phyloP scores from a whole-genome alignment of 2,329 filamentous ascomycete genomes.

The Arthrocladium fulminans region DNA sequence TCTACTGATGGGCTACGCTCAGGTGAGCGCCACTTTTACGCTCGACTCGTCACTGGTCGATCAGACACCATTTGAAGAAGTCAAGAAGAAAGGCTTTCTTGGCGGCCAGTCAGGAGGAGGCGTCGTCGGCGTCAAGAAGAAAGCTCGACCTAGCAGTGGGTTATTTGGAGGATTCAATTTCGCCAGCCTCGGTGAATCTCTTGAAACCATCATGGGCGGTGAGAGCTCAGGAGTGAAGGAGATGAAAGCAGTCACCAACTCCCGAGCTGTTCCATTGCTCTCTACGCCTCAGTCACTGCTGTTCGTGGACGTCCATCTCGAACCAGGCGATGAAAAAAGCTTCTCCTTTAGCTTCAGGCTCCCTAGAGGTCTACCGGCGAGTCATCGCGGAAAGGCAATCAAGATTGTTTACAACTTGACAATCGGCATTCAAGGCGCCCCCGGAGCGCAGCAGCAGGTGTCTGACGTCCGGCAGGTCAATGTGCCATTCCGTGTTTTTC shows the following conservation, averaged over 20 bases:
- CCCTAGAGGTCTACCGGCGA: constrained; percentile 81
- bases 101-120: constrained; percentile 74
- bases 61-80: constrained; percentile 82
- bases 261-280: constrained; percentile 80
- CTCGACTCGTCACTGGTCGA: constrained; percentile 87
- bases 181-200: constrained; percentile 76
- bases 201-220: constrained; percentile 77
- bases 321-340: constrained; percentile 76
- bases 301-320: constrained; percentile 84
- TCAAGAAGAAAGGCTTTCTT: constrained; percentile 87
- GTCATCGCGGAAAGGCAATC: constrained; percentile 79
- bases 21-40: constrained; percentile 84
- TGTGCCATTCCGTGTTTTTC: constrained; percentile 83
- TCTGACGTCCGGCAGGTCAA: constrained; percentile 81
- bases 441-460: constrained; percentile 59
- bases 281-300: constrained; percentile 91
- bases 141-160: constrained; percentile 63
- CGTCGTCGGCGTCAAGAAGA: constrained; percentile 62
- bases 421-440: constrained; percentile 81
- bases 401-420: constrained; percentile 88
- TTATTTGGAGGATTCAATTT: constrained; percentile 79
- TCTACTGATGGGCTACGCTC: constrained; percentile 96
- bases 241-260: constrained; percentile 80
- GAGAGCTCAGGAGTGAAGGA: constrained; percentile 88
- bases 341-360: constrained; percentile 82